A percentile compares a stretch with the other conserved stretches of the same genome.
Evolutionary conservation across 108 stramenopile species (phyloP).

Genomic region (Skeletonema menzelii): DNA sequence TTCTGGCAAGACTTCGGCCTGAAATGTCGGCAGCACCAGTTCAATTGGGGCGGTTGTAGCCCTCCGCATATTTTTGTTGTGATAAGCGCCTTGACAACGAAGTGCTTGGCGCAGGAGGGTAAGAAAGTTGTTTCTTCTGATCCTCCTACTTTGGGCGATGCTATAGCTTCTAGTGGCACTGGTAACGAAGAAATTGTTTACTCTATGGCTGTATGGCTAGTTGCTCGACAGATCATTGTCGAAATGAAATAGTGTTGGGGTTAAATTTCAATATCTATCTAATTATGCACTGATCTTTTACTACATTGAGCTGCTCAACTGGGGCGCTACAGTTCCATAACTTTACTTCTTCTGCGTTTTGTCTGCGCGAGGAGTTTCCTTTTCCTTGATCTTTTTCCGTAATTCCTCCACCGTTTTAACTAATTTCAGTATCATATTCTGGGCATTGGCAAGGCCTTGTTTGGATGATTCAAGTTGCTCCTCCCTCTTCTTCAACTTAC

Average conservation of each 20-base stretch:
- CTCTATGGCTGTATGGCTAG: slow-evolving; percentile 68
- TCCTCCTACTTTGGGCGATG: slow-evolving; percentile 35
- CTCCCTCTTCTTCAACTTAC: slow-evolving; percentile 30
- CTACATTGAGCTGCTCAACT: not conserved
- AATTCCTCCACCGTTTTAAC: slow-evolving; percentile 37
- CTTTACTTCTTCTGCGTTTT: not conserved
- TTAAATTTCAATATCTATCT: slow-evolving; percentile 18
- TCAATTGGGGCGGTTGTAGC: slow-evolving; percentile 42
- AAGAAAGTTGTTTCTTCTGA: slow-evolving; percentile 1
- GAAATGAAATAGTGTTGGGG: slow-evolving; percentile 63
- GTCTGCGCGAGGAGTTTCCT: slow-evolving; percentile 2
- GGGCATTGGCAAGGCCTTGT: slow-evolving; percentile 35
- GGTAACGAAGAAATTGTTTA: slow-evolving; percentile 45
- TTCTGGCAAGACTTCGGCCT: slow-evolving; percentile 70
- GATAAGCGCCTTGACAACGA: slow-evolving; percentile 39
- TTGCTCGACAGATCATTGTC: slow-evolving; percentile 56
- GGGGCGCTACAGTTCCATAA: not conserved
- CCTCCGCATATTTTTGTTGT: slow-evolving; percentile 39
- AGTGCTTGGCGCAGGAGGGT: not conserved
- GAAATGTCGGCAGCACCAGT: slow-evolving; percentile 23
- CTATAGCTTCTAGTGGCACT: slow-evolving; percentile 22
- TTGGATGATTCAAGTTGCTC: slow-evolving; percentile 33
- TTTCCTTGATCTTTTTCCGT: slow-evolving; percentile 13
- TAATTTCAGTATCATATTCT: slow-evolving; percentile 46
- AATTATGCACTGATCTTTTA: slow-evolving; percentile 1